A percentile compares a stretch with the other conserved stretches of the same genome.
Conservation (phyloP, 169 alveolate species). For the Eimeria nieschulzi region DNA sequence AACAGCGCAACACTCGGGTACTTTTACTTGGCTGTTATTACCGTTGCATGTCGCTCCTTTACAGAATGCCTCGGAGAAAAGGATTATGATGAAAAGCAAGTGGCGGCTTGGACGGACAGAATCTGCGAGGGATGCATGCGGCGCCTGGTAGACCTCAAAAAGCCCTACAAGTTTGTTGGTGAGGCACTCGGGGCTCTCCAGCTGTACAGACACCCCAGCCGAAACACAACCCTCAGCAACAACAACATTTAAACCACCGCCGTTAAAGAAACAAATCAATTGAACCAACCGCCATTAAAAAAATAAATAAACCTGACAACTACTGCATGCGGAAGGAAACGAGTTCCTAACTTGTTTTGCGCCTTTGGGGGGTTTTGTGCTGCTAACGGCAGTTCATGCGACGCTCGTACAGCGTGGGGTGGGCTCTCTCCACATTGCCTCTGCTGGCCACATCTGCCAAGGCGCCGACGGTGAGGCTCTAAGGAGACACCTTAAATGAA, state of each 20-base stretch:
- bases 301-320: background rate
- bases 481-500: no score
- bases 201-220: no score
- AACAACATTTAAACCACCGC: no score
- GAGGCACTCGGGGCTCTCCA: background rate
- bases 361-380: background rate
- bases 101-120: slow-evolving; percentile 8
- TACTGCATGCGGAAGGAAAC: background rate
- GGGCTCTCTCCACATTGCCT: background rate
- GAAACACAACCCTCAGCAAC: background rate
- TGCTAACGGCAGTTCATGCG: background rate
- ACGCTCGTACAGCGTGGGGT: background rate
- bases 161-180: slow-evolving; percentile 65
- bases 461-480: background rate
- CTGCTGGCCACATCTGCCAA: background rate
- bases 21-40: no score
- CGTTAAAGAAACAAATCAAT: no score
- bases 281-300: no score
- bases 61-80: slow-evolving; percentile 4
- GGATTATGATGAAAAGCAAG: slow-evolving; percentile 32
- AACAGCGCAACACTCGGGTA: background rate
- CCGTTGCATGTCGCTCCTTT: no score
- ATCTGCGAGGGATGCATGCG: slow-evolving; percentile 62
- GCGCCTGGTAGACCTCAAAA: slow-evolving; percentile 36
- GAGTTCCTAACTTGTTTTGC: background rate